Evolutionary conservation across 2,329 filamentous ascomycete genomes (phyloP).

Genomic region (Polytolypa hystricis): DNA sequence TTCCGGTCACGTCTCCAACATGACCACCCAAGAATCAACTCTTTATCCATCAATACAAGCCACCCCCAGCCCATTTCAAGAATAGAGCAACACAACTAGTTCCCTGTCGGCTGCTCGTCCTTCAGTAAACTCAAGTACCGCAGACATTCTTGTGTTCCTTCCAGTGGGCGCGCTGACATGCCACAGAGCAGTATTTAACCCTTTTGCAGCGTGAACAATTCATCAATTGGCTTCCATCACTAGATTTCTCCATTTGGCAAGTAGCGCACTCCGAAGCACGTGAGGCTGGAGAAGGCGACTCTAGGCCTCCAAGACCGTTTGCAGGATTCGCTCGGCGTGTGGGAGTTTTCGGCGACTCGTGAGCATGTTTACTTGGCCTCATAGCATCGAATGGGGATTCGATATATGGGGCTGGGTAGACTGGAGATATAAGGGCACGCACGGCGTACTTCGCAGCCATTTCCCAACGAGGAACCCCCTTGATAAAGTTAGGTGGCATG

Average conservation of each 20-base stretch:
- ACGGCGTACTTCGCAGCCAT: slow-evolving; percentile 17
- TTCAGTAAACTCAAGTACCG: too few relatives aligned
- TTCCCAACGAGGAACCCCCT: slow-evolving; percentile 12
- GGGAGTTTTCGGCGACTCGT: too few relatives aligned
- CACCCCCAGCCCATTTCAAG: too few relatives aligned
- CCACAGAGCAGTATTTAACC: slow-evolving; percentile 40
- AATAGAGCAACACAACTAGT: too few relatives aligned
- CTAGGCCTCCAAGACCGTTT: too few relatives aligned
- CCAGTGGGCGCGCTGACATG: slow-evolving; percentile 47
- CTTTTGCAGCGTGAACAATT: slow-evolving; percentile 37
- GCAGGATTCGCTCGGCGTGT: too few relatives aligned
- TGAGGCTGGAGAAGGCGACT: background rate
- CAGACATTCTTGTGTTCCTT: slow-evolving; percentile 35
- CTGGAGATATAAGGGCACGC: slow-evolving; percentile 22
- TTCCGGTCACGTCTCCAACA: too few relatives aligned
- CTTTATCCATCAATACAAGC: too few relatives aligned
- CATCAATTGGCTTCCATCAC: slow-evolving; percentile 25
- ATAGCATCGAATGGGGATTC: slow-evolving; percentile 9
- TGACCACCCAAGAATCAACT: too few relatives aligned
- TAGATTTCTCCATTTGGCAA: slow-evolving; percentile 11
- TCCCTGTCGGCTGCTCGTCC: too few relatives aligned
- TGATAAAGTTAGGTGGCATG: slow-evolving; percentile 14
- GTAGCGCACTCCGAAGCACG: background rate
- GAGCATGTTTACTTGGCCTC: slow-evolving; percentile 3
- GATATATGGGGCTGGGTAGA: slow-evolving; percentile 20